These are phyloP conservation scores for Backusella morwellensis DNA, from an alignment of 192 early-diverging fungal genomes.

Conservation along the genomic window DNA sequence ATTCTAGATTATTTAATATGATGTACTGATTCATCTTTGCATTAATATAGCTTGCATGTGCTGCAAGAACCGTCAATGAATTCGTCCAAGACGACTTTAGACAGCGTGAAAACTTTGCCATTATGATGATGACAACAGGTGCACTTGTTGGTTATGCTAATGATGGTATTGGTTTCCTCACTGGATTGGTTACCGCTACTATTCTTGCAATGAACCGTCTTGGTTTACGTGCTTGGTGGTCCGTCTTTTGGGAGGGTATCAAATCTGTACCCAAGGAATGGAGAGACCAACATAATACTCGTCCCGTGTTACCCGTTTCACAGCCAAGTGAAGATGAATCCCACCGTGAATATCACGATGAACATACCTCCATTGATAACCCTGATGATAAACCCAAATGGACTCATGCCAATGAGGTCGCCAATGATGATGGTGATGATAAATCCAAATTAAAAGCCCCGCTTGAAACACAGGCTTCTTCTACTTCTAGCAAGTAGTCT, in stretches of 20 bases:
- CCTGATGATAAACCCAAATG: not conserved
- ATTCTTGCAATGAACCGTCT: conserved; percentile 27
- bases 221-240: conserved; percentile 20
- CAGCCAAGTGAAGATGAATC: not conserved
- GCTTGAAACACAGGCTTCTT: not conserved
- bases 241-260: not conserved
- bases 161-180: conserved; percentile 79
- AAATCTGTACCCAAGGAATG: conserved; percentile 10
- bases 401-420: not conserved
- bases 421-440: not conserved
- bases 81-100: conserved; percentile 41
- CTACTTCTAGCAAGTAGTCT: not conserved
- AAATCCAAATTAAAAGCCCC: not conserved
- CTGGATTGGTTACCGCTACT: conserved; percentile 52
- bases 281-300: not conserved
- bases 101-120: conserved; percentile 58
- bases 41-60: conserved; percentile 23
- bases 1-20: too few relatives aligned
- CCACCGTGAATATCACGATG: not conserved
- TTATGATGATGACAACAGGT: conserved; percentile 71
- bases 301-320: not conserved
- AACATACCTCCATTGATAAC: not conserved
- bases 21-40: too few relatives aligned
- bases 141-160: conserved; percentile 74
- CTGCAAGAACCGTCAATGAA: conserved; percentile 38